Evolutionary conservation across 2,329 filamentous ascomycete species (phyloP).

Genomic region (Phaeoacremonium minimum): DNA sequence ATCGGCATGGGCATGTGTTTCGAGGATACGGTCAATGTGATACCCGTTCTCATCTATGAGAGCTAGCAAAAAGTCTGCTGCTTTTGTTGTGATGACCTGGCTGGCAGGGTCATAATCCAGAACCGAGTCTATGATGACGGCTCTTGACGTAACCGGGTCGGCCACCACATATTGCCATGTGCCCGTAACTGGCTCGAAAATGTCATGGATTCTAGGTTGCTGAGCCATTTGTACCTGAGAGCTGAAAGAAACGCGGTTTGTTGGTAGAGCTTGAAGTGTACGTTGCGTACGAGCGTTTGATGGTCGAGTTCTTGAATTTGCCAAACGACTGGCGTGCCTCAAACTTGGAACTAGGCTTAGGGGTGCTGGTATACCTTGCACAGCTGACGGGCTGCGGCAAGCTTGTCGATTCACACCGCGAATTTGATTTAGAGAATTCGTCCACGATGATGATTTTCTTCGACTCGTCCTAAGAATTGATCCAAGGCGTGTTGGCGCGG

Average conservation of each 20-base stretch:
- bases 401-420: background rate
- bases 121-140: slow-evolving; percentile 59
- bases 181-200: slow-evolving; percentile 36
- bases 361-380: background rate
- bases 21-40: slow-evolving; percentile 46
- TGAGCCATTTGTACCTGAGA: background rate
- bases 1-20: slow-evolving; percentile 60
- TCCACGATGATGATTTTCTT: background rate
- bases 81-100: slow-evolving; percentile 37
- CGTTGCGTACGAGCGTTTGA: slow-evolving; percentile 3
- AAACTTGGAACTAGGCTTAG: too few relatives aligned
- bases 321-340: background rate
- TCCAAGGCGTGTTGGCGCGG: background rate
- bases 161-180: slow-evolving; percentile 60
- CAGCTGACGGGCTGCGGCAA: background rate
- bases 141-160: slow-evolving; percentile 40
- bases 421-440: background rate
- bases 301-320: background rate
- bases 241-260: too few relatives aligned
- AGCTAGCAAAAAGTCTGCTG: slow-evolving; percentile 47
- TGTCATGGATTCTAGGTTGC: slow-evolving; percentile 29
- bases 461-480: background rate
- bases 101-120: slow-evolving; percentile 47
- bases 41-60: slow-evolving; percentile 39
- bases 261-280: background rate